Percentiles rank a stretch among this genome's conserved stretches.
Conservation (phyloP, 768 basidiomycete species). For the Pholiota conissans region DNA sequence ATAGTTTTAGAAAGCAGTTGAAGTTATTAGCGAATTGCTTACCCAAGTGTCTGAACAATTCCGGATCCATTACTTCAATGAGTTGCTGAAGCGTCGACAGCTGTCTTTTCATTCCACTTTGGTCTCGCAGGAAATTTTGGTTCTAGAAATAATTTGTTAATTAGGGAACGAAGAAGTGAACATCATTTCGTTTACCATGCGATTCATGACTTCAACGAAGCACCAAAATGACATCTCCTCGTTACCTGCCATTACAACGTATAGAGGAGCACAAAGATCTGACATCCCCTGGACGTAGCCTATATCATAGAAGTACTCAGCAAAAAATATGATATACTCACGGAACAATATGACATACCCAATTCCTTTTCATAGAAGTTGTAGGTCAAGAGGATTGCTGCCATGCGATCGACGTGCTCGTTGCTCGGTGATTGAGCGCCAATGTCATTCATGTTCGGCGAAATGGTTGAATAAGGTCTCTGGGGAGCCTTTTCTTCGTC, state of each 20-base stretch:
- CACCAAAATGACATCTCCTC: conserved; percentile 96
- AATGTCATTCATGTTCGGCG: conserved; percentile 68
- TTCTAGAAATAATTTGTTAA: conserved; percentile 51
- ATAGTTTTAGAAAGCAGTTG: background rate
- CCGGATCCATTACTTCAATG: conserved; percentile 92
- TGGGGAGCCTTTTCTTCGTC: conserved; percentile 59
- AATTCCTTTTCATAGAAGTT: conserved; percentile 88
- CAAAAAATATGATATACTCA: conserved; percentile 6
- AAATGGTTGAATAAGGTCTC: conserved; percentile 68
- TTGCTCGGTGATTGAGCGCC: conserved; percentile 89
- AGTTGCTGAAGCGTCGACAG: conserved; percentile 86
- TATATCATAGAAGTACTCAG: conserved; percentile 22
- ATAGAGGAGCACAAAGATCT: conserved; percentile 91
- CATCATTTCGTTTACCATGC: conserved; percentile 66
- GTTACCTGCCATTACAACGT: conserved; percentile 86
- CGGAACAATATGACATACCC: conserved; percentile 48
- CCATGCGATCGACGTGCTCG: conserved; percentile 88
- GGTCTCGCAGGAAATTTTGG: conserved; percentile 93
- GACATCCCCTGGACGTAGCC: conserved; percentile 99
- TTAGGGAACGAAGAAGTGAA: background rate
- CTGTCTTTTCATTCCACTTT: conserved; percentile 97
- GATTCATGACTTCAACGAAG: conserved; percentile 91
- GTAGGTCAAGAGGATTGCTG: conserved; percentile 85
- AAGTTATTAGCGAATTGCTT: background rate
- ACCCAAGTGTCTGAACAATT: conserved; percentile 91